Base-by-base conservation (phyloP, 495 filamentous ascomycete genomes). In the Trichoderma asperelloides region DNA sequence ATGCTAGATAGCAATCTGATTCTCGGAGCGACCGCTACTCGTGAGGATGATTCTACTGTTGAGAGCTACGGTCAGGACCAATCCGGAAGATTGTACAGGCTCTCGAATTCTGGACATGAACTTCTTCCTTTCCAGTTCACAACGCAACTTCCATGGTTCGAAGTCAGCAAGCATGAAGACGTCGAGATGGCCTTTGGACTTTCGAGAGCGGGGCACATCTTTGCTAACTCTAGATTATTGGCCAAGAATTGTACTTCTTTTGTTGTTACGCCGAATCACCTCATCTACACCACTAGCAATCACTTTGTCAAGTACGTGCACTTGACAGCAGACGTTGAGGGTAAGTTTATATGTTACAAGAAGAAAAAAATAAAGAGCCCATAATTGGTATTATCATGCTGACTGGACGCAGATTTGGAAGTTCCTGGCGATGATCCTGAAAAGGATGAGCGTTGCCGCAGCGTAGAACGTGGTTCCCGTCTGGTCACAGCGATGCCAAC, bases 301-400 rank as follows among this genome's bases (percentile, higher is more conserved):
- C 93, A 97, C 76, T 80, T 96, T 18, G 77, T 97, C 66, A 98
- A 97, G 74, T 98, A 98, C 74, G 87, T 97, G 21, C 95, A 98
- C 76, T 73, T 98, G 62, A 83, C 21, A 25, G 39, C 83, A 13
- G 76, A 77, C 55, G 78, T 79, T n/a, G 78, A 90, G 72, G 87
- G 91, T 91, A 81, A 72, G 79, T 78, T 78, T 33, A 40, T 43
- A 43, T 30, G 13, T n/a, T 3, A 43, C 23, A 1, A 55, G 8
- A 11, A 28, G 21, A 28, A 18, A 60, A 18, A 40, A 47, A 37
- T 62, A 27, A 16, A 43, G 47, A 16, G 12, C 66, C n/a, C 12
- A 45, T 62, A 30, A 18, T n/a, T 65, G 21, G n/a, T 49, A 21
- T 41, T 39, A 21, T 5, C 33, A 16, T 67, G 63, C 67, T 74